Conservation (phyloP, 106 monocot genomes). For the Narthecium ossifragum region DNA sequence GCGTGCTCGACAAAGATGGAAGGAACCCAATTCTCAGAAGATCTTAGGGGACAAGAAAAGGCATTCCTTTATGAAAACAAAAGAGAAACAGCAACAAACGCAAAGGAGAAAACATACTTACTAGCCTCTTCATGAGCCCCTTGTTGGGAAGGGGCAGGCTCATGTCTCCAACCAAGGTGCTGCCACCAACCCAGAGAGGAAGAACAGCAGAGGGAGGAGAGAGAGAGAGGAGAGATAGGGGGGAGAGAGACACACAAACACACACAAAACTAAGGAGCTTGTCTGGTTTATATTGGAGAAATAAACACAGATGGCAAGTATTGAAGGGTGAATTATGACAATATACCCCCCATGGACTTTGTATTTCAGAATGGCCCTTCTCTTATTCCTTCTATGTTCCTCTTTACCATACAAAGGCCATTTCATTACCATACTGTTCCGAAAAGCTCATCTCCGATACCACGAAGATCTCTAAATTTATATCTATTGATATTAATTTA, state of each 20-base stretch:
- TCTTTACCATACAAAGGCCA: too few relatives aligned
- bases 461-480: too few relatives aligned
- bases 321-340: background rate
- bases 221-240: background rate
- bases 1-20: background rate
- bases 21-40: background rate
- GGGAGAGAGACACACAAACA: too few relatives aligned
- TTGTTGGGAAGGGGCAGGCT: background rate
- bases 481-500: too few relatives aligned
- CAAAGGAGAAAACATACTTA: conserved; percentile 21
- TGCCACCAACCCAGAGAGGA: background rate
- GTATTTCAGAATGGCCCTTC: too few relatives aligned
- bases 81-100: background rate
- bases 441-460: too few relatives aligned
- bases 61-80: background rate
- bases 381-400: too few relatives aligned
- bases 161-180: background rate
- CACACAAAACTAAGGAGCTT: too few relatives aligned
- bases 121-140: conserved; percentile 31
- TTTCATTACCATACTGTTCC: too few relatives aligned
- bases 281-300: background rate
- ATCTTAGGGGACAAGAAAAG: conserved; percentile 2
- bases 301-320: background rate
- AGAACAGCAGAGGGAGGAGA: background rate
- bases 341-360: too few relatives aligned